Percentiles rank a stretch among this genome's conserved stretches.
Conservation (phyloP, 257 asterid genomes). For the Fraxinus excelsior region DNA sequence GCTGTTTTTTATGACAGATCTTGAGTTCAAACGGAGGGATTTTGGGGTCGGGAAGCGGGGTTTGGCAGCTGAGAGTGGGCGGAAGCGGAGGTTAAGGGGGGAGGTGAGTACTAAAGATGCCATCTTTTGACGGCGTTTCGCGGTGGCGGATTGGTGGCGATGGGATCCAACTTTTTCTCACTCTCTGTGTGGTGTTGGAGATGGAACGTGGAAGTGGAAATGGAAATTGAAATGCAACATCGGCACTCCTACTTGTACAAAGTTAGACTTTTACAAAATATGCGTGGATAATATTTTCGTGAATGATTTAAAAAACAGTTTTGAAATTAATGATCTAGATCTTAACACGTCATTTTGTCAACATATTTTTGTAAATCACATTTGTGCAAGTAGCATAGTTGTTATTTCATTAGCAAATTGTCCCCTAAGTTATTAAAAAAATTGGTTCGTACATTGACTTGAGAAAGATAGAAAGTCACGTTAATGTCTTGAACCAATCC, state of each 20-base stretch:
- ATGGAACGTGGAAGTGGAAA: neutral
- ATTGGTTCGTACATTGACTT: too few species aligned
- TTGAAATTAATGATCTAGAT: too few species aligned
- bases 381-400: too few species aligned
- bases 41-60: slow-evolving; percentile 16
- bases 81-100: slow-evolving; percentile 56
- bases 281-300: too few species aligned
- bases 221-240: neutral
- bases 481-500: too few species aligned
- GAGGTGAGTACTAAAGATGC: slow-evolving; percentile 58
- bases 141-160: neutral
- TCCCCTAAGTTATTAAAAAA: neutral
- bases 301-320: too few species aligned
- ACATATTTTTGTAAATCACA: too few species aligned
- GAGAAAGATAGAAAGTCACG: too few species aligned
- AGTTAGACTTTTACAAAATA: too few species aligned
- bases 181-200: neutral
- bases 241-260: too few species aligned
- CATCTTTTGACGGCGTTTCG: slow-evolving; percentile 38
- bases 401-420: neutral
- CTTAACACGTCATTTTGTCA: too few species aligned
- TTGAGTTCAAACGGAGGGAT: neutral
- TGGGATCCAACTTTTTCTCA: neutral
- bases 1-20: slow-evolving; percentile 10
- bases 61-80: slow-evolving; percentile 32